Percentiles rank a stretch among this genome's conserved stretches.
These are phyloP conservation scores for Avena sativa DNA, from an alignment of 176 grass and related monocot species.

Conservation along the genomic window DNA sequence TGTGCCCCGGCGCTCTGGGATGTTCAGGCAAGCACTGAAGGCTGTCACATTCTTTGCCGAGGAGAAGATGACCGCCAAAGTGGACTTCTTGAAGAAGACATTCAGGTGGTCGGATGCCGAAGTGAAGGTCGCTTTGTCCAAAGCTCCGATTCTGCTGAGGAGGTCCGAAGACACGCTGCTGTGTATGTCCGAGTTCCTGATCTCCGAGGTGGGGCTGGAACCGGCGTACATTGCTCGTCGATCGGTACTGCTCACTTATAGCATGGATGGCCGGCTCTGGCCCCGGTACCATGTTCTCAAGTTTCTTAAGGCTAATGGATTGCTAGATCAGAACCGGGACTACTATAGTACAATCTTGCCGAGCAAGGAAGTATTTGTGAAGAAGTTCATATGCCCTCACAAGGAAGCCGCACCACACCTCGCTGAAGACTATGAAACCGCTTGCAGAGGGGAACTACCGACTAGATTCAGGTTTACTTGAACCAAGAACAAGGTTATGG, in stretches of 20 bases:
- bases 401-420: slow-evolving; percentile 26
- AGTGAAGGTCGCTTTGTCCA: not conserved
- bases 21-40: not conserved
- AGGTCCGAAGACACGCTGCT: not conserved
- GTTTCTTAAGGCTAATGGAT: slow-evolving; percentile 1
- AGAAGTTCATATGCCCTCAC: slow-evolving; percentile 41
- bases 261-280: not conserved
- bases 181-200: not conserved
- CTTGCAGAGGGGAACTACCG: slow-evolving; percentile 21
- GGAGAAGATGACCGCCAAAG: not conserved
- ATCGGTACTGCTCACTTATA: not conserved
- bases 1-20: not conserved
- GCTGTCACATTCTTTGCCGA: not conserved
- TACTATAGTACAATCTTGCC: not conserved
- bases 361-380: slow-evolving; percentile 34
- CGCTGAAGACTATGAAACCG: slow-evolving; percentile 10
- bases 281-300: not conserved
- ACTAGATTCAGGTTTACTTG: slow-evolving; percentile 3
- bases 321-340: not conserved
- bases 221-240: not conserved
- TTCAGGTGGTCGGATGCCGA: not conserved
- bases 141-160: not conserved
- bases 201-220: not conserved
- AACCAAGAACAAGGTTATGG: not conserved
- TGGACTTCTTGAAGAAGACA: not conserved